Percentiles rank a stretch among this genome's conserved stretches.
These are phyloP conservation scores for Cryptomeria japonica DNA, from an alignment of 75 land plant genomes.

Conservation along the genomic window DNA sequence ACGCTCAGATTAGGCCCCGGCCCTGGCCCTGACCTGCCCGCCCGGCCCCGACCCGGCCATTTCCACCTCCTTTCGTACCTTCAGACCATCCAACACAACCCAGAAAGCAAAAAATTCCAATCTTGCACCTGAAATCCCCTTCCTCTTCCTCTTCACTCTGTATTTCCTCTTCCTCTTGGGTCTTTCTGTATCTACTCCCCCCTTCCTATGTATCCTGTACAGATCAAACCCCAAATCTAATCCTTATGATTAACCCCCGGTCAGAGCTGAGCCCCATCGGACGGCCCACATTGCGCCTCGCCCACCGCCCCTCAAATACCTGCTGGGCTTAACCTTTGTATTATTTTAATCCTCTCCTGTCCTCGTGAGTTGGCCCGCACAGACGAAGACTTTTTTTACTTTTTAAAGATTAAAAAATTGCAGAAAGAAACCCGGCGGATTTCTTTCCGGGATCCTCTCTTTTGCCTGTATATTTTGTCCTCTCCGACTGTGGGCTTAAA, in stretches of 20 bases:
- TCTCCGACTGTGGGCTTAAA: background rate
- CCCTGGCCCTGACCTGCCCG: background rate
- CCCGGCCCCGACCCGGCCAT: no score
- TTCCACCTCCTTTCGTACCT: background rate
- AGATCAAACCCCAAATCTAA: background rate
- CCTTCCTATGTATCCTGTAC: background rate
- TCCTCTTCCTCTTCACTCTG: background rate
- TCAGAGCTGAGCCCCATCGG: background rate
- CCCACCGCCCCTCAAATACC: background rate
- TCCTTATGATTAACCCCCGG: background rate
- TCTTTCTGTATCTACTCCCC: background rate
- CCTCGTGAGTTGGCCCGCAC: slow-evolving; percentile 14
- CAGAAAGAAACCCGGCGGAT: slow-evolving; percentile 16
- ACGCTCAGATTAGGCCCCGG: background rate
- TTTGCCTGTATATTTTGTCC: slow-evolving; percentile 3
- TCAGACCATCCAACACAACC: background rate
- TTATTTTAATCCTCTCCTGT: background rate
- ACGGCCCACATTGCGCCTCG: background rate
- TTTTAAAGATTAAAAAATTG: background rate
- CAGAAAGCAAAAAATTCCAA: background rate
- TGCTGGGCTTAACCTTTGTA: background rate
- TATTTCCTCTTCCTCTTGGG: background rate
- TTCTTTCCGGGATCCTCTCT: slow-evolving; percentile 15
- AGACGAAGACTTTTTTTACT: slow-evolving; percentile 4
- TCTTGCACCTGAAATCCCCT: no score